These are phyloP conservation scores for Phialemoniopsis sp. DNA, from an alignment of 2,329 filamentous ascomycete genomes.

Conservation along the genomic window DNA sequence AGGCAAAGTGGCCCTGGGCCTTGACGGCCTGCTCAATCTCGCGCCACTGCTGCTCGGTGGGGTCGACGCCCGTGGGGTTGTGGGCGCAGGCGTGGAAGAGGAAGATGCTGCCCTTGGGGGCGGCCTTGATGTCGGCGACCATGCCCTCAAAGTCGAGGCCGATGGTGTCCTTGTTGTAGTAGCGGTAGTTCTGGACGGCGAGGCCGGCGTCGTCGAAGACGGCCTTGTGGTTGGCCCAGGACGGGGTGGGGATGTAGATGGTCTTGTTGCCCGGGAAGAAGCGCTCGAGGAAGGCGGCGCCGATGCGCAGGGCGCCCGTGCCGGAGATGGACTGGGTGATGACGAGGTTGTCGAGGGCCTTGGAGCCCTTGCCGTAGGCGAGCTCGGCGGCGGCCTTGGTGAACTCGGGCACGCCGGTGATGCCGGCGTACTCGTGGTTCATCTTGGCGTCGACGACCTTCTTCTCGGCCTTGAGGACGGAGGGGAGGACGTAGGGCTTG, in stretches of 20 bases:
- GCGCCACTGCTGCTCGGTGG: slow-evolving; percentile 86
- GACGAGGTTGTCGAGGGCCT: slow-evolving; percentile 73
- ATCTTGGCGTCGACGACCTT: slow-evolving; percentile 72
- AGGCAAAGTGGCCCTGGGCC: slow-evolving; percentile 81
- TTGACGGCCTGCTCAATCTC: slow-evolving; percentile 85
- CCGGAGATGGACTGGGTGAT: slow-evolving; percentile 98
- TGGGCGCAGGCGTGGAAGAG: slow-evolving; percentile 96
- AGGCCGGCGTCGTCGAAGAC: slow-evolving; percentile 93
- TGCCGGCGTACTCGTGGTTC: slow-evolving; percentile 98
- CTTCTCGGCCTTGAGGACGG: slow-evolving; percentile 83
- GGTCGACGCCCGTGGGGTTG: slow-evolving; percentile 96
- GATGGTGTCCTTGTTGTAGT: slow-evolving; percentile 99
- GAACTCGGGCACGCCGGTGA: slow-evolving; percentile 93
- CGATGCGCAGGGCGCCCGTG: slow-evolving; percentile 92
- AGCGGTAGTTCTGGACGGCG: slow-evolving; percentile 90
- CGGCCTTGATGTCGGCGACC: slow-evolving; percentile 82
- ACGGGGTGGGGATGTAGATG: slow-evolving; percentile 93
- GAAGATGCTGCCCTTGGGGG: slow-evolving; percentile 82
- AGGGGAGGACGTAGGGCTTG: slow-evolving; percentile 96
- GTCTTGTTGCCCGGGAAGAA: slow-evolving; percentile 90
- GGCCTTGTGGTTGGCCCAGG: slow-evolving; percentile 97
- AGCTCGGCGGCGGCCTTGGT: slow-evolving; percentile 87
- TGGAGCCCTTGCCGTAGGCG: slow-evolving; percentile 74
- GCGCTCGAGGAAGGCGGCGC: slow-evolving; percentile 85
- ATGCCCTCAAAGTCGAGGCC: slow-evolving; percentile 96